Evolutionary conservation across 371 early-diverging fungal genomes (phyloP).

Genomic region (Mucor racemosus): DNA sequence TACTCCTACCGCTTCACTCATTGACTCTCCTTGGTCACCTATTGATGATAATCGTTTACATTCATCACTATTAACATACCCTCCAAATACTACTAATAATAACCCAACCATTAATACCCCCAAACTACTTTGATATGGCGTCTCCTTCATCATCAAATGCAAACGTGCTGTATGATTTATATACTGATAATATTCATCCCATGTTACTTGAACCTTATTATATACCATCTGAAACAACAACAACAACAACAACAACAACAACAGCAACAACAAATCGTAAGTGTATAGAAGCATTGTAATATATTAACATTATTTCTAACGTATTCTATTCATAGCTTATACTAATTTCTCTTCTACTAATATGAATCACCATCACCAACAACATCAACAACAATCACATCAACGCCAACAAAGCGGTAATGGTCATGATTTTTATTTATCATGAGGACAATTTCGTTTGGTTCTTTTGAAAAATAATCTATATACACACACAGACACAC

Average conservation of each 20-base stretch:
- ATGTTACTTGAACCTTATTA: constrained; percentile 24
- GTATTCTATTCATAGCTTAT: background rate
- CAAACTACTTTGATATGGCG: constrained; percentile 1
- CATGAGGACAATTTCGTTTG: background rate
- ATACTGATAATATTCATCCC: constrained; percentile 18
- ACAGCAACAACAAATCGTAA: background rate
- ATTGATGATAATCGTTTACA: constrained; percentile 6
- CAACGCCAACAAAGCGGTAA: background rate
- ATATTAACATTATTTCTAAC: background rate
- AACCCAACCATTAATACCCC: constrained; percentile 3
- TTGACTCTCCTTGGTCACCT: constrained; percentile 17
- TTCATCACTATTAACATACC: constrained; percentile 3
- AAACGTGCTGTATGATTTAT: constrained; percentile 4
- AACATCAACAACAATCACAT: background rate
- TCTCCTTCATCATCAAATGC: constrained; percentile 2
- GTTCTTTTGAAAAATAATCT: background rate
- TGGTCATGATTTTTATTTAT: background rate
- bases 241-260: background rate
- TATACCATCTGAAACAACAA: constrained; percentile 3
- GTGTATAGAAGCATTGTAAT: background rate
- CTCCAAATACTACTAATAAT: constrained; percentile 10
- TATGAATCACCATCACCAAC: background rate
- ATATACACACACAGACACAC: background rate
- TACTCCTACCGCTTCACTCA: background rate
- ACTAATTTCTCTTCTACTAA: background rate